Conservation (phyloP, 305 asterid species). For the Solanum hybrid region DNA sequence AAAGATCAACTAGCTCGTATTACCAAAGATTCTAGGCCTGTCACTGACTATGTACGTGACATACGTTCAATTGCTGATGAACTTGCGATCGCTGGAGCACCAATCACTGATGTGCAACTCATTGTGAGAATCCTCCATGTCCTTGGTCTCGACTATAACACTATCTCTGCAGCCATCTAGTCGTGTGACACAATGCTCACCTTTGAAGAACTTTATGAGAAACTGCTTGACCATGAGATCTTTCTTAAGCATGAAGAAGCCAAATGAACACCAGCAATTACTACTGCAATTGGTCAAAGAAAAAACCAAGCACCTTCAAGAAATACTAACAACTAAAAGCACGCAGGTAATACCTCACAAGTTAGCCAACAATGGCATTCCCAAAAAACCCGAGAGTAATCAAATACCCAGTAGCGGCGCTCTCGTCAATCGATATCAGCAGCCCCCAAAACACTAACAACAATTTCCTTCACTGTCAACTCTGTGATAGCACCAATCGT, state of each 20-base stretch:
- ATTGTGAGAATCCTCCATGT: neutral
- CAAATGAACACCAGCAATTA: neutral
- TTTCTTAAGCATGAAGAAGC: neutral
- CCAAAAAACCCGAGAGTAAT: neutral
- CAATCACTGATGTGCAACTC: neutral
- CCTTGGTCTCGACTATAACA: neutral
- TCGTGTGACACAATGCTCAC: neutral
- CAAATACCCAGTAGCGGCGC: neutral
- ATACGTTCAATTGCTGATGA: neutral
- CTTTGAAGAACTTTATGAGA: neutral
- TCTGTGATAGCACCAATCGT: neutral
- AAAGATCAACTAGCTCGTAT: neutral
- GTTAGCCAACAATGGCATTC: neutral
- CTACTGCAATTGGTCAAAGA: neutral
- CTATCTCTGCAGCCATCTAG: neutral
- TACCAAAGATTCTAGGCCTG: neutral
- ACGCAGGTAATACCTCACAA: neutral
- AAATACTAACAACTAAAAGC: neutral
- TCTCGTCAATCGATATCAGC: neutral
- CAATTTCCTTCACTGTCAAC: neutral
- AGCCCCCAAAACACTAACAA: neutral
- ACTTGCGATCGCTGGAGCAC: neutral
- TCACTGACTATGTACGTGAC: neutral
- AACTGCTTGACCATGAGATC: neutral
- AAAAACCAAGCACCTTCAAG: neutral